Percentiles rank a stretch among this genome's conserved stretches.
These are phyloP conservation scores for Backusella australiensis DNA, from an alignment of 192 early-diverging fungal species.

Conservation along the genomic window DNA sequence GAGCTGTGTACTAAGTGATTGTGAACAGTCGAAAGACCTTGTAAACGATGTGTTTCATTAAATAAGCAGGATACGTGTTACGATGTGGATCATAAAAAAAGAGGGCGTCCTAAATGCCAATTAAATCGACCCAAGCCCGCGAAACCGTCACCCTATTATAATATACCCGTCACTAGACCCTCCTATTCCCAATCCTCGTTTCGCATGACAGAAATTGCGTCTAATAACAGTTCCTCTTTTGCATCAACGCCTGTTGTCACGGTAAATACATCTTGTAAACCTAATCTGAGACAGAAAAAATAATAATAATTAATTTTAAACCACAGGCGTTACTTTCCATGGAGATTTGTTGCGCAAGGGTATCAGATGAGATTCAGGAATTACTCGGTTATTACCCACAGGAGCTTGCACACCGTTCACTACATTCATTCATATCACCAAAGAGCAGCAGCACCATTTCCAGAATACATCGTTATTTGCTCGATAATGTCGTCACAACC, in stretches of 20 bases:
- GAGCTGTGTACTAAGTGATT: background rate
- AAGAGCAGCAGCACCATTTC: slow-evolving; percentile 37
- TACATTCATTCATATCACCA: slow-evolving; percentile 40
- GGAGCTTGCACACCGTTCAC: slow-evolving; percentile 46
- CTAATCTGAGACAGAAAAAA: background rate
- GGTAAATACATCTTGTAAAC: background rate
- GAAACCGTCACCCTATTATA: background rate
- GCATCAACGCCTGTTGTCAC: background rate
- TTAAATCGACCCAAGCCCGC: background rate
- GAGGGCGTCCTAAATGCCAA: slow-evolving; percentile 74
- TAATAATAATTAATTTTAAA: no score
- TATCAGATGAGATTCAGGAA: slow-evolving; percentile 47
- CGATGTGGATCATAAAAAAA: slow-evolving; percentile 82
- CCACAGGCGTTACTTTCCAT: slow-evolving; percentile 44
- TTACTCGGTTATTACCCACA: slow-evolving; percentile 50
- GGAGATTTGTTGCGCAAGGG: slow-evolving; percentile 45
- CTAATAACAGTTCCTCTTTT: background rate
- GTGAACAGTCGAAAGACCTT: slow-evolving; percentile 61
- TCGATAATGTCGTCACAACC: slow-evolving; percentile 38
- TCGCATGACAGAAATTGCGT: background rate
- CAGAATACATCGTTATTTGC: slow-evolving; percentile 31
- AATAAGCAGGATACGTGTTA: slow-evolving; percentile 73
- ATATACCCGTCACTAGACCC: slow-evolving; percentile 4
- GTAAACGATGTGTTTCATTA: slow-evolving; percentile 69
- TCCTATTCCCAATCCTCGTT: background rate